Base-by-base conservation (phyloP, 805 yeast genomes). In the Zygosaccharomyces gambellarensis region DNA sequence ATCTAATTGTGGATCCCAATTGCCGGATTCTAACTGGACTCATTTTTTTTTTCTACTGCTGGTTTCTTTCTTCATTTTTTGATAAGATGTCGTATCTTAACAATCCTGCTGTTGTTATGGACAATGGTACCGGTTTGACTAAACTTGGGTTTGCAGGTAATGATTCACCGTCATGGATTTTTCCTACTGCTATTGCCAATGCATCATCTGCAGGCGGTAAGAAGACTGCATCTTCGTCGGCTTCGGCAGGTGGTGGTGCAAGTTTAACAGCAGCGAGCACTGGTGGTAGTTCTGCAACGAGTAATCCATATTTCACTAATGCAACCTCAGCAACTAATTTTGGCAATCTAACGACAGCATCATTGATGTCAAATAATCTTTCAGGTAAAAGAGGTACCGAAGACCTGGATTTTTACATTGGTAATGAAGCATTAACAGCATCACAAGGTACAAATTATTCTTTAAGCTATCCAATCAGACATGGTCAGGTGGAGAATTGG, bases 401-500 rank as follows among this genome's bases (percentile, higher is more conserved):
- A 63, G 97, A 90, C 69, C 74, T 90, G 62, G 97, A 90, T 70
- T 94, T 92, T 62, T 90, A 78, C 68, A 94, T 94, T 62, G 99
- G 99, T 30, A 94, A 94, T 62, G 98, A 92, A 68, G 99, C 99
- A 1, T 64, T 94, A 39, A 79, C 78, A 46, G 96, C 96, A 11
- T 85, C 97, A n/a, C 85, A 81, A 60, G 95, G 96, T 5, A 89
- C 96, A 55, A 76, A 88, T 27, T 94, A 94, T 70, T 85, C 90
- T 27, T 74, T 94, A 51, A 80, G 82, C 55, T 94, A 94, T 64
- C 99, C 99, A 17, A 90, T 94, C 53, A 85, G 90, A 69, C 99
- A 94, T 65, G 99, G 99, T 23, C 99, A 94, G 74, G 86, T 94
- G 55, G 99, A 94, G 70, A 89, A 94, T 69, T 94, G 99, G 99